Conservation (phyloP, 495 filamentous ascomycete species). For the Trichoderma erinaceum region DNA sequence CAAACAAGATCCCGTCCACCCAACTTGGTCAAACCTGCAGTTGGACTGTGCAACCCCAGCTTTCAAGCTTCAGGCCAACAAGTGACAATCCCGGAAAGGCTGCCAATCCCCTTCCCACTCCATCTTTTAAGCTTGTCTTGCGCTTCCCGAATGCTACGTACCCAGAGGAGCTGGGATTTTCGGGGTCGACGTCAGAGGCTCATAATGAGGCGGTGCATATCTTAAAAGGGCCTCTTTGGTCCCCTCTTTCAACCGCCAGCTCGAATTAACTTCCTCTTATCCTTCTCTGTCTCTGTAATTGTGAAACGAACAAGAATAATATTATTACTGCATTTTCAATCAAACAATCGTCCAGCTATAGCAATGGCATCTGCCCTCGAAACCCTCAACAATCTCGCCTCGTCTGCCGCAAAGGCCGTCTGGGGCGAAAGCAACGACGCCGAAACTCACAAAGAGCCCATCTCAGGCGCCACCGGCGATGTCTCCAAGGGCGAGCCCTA, state of each 20-base stretch:
- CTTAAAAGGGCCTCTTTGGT: not conserved
- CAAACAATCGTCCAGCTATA: not conserved
- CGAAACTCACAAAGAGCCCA: conserved; percentile 40
- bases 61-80: not conserved
- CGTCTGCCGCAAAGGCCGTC: conserved; percentile 42
- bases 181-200: conserved; percentile 2
- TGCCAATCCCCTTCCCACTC: not conserved
- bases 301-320: too few species aligned
- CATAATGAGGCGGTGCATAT: not conserved
- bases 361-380: conserved; percentile 38
- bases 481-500: conserved; percentile 52
- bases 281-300: too few species aligned
- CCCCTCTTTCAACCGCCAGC: not conserved
- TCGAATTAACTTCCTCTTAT: not conserved
- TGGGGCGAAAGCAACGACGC: conserved; percentile 38
- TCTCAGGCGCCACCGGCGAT: conserved; percentile 47
- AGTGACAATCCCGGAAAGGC: not conserved
- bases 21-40: too few species aligned
- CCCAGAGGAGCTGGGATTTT: not conserved
- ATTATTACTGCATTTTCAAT: too few species aligned
- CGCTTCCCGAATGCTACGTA: not conserved
- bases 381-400: conserved; percentile 44
- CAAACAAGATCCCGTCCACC: too few species aligned
- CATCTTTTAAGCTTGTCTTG: not conserved
- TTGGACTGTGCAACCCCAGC: too few species aligned